Evolutionary conservation across 2,329 filamentous ascomycete genomes (phyloP).

Genomic region (Zasmidium cellare): DNA sequence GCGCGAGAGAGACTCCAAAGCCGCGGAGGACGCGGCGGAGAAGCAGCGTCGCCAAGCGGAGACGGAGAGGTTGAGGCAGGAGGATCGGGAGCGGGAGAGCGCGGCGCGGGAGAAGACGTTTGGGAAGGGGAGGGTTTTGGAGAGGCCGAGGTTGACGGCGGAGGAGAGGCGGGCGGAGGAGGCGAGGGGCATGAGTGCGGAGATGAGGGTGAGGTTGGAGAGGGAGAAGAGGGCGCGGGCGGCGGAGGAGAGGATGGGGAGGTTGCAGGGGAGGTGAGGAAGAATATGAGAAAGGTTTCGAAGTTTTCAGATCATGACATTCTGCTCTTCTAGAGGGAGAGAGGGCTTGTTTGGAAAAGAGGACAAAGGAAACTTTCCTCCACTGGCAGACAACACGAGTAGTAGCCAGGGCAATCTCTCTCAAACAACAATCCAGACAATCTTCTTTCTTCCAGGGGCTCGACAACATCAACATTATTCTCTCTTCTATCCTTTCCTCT

Average conservation of each 20-base stretch:
- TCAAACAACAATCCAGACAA: no score
- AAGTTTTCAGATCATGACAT: no score
- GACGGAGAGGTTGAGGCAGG: constrained; percentile 67
- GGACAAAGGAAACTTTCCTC: no score
- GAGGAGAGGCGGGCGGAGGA: constrained; percentile 84
- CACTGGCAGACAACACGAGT: no score
- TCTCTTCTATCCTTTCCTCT: no score
- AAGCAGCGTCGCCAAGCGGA: constrained; percentile 69
- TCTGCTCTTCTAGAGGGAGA: no score
- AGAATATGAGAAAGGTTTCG: no score
- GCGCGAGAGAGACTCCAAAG: constrained; percentile 68
- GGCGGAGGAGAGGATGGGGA: constrained; percentile 81
- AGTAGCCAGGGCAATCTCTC: no score
- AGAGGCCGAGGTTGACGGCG: constrained; percentile 66
- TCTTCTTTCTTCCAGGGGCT: no score
- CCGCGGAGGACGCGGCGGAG: constrained; percentile 62
- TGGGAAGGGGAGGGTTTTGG: constrained; percentile 50
- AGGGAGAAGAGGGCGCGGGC: constrained; percentile 86
- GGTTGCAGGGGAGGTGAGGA: constrained; percentile 53
- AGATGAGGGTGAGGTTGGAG: constrained; percentile 82
- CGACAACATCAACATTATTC: no score
- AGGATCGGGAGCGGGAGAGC: constrained; percentile 60
- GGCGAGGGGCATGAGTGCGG: constrained; percentile 77
- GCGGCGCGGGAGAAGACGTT: constrained; percentile 53
- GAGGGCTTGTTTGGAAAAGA: no score